Base-by-base conservation (phyloP, 176 grass and related monocot genomes). In the Leersia perrieri region DNA sequence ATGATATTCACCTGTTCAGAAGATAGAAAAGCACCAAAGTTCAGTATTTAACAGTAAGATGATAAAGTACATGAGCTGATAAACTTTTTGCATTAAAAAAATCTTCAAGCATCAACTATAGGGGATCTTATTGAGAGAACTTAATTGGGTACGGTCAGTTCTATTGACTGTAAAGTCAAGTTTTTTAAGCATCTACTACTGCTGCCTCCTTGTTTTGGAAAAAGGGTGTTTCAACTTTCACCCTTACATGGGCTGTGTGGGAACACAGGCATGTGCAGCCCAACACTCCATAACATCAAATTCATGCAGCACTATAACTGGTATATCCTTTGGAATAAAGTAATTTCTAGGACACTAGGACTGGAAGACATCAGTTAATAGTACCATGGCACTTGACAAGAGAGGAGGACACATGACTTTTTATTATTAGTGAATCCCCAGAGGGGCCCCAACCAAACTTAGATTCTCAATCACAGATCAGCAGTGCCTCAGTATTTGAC, bases 1-100 rank as follows among this genome's bases (percentile, higher is more conserved):
- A 76, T 99, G 97, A 75, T 93, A 90, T 88, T 99, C 97, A 74
- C 97, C 97, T 99, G 73, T 82, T 82, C n/a, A 55, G 57, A 62
- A 86, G 39, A 33, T 33, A 26, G 18, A 58, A 63, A 80, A 51
- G 64, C 15, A 74, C 25, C 49, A 80, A 70, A 69, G 33, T 49
- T 86, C 73, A 82, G 47, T 41, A 73, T 27, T 66, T 58, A 63
- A 38, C 15, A 36, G 34, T 47, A 73, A 31, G 15, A 75, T 29
- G 22, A 57, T 30, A 66, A 51, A 35, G 51, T 4, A 74, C 34
- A 66, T 71, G 15, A 35, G 36, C 31, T 0, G 3, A 63, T 11
- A 66, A 73, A 42, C 60, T 42, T 83, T 28, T 40, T 81, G 18
- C 18, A 36, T 66, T 62, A 79, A 78, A 83, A 82, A 8, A 80